Conservation (phyloP, 148 eudicot species). For the Gaultheria prostrata region DNA sequence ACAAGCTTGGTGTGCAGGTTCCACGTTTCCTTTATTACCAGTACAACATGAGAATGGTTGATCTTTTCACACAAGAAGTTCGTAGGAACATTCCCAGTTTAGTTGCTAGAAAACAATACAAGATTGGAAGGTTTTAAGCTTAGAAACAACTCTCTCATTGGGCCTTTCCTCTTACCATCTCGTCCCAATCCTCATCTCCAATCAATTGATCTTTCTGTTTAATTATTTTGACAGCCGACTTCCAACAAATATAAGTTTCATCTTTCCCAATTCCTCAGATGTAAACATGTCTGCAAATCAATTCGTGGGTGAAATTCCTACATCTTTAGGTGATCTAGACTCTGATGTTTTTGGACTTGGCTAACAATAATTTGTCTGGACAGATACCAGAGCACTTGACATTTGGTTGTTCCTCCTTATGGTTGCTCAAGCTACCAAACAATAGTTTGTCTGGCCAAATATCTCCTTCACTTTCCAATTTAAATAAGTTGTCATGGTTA, state of each 20-base stretch:
- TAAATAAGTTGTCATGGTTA: not conserved
- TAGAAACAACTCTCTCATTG: not conserved
- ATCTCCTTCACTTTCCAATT: not conserved
- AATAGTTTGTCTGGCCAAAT: not conserved
- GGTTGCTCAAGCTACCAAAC: not conserved
- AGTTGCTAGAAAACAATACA: not conserved
- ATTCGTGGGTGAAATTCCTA: not conserved
- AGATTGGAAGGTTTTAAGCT: not conserved
- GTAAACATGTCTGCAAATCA: slow-evolving; percentile 1
- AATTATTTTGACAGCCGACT: not conserved
- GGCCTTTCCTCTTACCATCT: not conserved
- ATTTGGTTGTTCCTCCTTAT: not conserved
- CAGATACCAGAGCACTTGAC: not conserved
- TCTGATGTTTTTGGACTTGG: not conserved
- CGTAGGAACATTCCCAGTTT: slow-evolving; percentile 14
- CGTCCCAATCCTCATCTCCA: not conserved
- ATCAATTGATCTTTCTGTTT: not conserved
- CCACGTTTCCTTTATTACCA: slow-evolving; percentile 8
- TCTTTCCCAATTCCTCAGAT: not conserved
- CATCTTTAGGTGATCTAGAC: not conserved
- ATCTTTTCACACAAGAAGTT: not conserved
- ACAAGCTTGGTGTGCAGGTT: not conserved
- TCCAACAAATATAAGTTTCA: not conserved
- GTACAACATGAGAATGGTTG: not conserved
- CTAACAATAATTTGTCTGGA: not conserved